Base-by-base conservation (phyloP, 352 stramenopile genomes). In the Phytophthora boehmeriae region DNA sequence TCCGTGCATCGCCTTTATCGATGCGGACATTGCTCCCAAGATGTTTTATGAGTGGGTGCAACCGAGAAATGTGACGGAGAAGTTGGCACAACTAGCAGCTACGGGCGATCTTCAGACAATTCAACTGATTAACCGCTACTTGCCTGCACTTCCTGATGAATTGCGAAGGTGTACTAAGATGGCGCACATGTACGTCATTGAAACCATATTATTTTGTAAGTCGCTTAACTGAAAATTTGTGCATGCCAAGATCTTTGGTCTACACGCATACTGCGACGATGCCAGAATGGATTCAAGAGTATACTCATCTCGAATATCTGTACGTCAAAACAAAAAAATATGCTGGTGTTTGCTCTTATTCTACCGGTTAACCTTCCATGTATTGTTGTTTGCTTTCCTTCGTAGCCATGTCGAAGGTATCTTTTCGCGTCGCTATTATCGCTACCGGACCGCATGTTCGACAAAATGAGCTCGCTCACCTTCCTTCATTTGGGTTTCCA, bases 1-100 rank as follows among this genome's bases (percentile, higher is more conserved):
- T 13, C 72, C 72, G n/a, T 85, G 75, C 16, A 27, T 85, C 2
- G 57, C 68, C 1, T 57, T 70, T 23, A 71, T 80, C 30, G 68
- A 78, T 48, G 22, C 36, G 16, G 19, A 65, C 14, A 13, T 42
- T 0, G 59, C 28, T 2, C 13, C 32, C 8, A 68, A 46, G 16
- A 63, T 46, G n/a, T 73, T 59, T 41, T 60, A 68, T 4, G 55
- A 63, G 14, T 83, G 74, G 74, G 27, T 66, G 9, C n/a, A 35
- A 0, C 64, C 73, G 10, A 52, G n/a, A 1, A 54, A 68, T 34
- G 62, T 62, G 25, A 67, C 56, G 0, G 49, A 77, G 5, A 64
- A 66, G 48, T 35, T 77, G 19, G 41, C 36, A 1, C 28, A 66
- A 2, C 34, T 79, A 2, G 57, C 66, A 5, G 28, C 47, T 0